phyloP scores from a whole-genome alignment of 768 basidiomycete genomes.

The Strobilomyces dryophilus region DNA sequence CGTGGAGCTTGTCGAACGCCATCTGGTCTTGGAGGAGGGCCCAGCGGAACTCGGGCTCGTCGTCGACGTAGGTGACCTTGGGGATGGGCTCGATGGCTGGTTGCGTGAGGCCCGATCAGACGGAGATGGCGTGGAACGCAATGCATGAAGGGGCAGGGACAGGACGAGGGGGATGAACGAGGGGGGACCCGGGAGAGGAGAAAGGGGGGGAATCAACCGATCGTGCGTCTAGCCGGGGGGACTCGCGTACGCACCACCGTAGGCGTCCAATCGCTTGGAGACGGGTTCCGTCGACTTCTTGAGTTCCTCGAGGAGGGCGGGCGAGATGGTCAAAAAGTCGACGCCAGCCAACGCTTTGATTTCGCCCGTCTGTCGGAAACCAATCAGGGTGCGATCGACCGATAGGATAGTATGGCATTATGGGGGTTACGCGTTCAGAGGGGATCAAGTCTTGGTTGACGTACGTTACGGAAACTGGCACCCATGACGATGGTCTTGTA shows the following conservation, averaged over 20 bases:
- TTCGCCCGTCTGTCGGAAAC: conserved; percentile 63
- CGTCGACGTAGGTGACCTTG: conserved; percentile 84
- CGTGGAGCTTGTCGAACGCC: conserved; percentile 99
- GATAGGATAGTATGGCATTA: background rate
- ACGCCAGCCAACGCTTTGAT: conserved; percentile 94
- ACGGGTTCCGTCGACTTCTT: conserved; percentile 73
- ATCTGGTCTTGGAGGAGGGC: conserved; percentile 85
- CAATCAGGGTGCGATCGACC: conserved; percentile 6
- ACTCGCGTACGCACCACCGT: conserved; percentile 43
- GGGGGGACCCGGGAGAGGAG: background rate
- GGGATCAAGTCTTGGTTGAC: conserved; percentile 24
- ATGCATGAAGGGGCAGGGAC: background rate
- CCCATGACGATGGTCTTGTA: conserved; percentile 99
- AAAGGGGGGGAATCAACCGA: conserved; percentile 8
- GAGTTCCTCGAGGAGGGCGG: conserved; percentile 87
- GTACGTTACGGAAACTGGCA: conserved; percentile 96
- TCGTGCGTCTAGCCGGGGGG: background rate
- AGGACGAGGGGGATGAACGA: background rate
- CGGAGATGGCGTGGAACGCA: background rate
- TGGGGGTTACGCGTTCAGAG: background rate
- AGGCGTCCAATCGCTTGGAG: conserved; percentile 78
- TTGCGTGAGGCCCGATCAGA: too few relatives aligned
- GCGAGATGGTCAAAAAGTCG: conserved; percentile 96
- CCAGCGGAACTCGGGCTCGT: conserved; percentile 98
- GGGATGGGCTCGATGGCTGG: conserved; percentile 53